Evolutionary conservation across 371 early-diverging fungal genomes (phyloP), one percentile per base, ranked within the genome.

Genomic region (Mortierella sp.): DNA sequence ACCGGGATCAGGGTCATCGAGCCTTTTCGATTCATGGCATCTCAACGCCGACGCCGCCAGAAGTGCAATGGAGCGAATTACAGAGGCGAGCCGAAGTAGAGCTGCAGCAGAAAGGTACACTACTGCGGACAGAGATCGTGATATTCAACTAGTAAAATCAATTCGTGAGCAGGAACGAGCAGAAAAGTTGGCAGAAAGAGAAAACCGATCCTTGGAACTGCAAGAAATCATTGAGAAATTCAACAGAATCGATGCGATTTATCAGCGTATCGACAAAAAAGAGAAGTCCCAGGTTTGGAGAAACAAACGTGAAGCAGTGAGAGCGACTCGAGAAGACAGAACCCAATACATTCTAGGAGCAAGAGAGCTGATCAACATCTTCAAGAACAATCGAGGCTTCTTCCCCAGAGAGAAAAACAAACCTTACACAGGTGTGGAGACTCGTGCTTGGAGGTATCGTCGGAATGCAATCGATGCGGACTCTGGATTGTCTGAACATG

Each of bases 301-400:
- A 32, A 70, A n/a, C 62, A 80, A 64, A 53, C 60, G 59, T 0
- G 81, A 80, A 32, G 81, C 81, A 2, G 75, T 80, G 32, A 37
- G 53, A 15, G 43, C 35, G 28, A 80, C 81, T 28, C 75, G 81
- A 23, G 64, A 70, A 34, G 81, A 86, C 9, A 64, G 87, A 47
- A 83, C 84, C 22, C 88, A 89, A 49, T 91, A 86, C 64, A 84
- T 89, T 45, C 83, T 85, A 61, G 78, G 68, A 7, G 89, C 88
- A 0, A 83, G 86, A 56, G 83, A 83, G 7, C 74, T 84, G 22
- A 90, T 83, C 70, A 77, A 78, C 9, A 85, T 83, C 74, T 93
- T 88, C 83, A 78, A 67, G 60, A 75, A 68, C 17, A 88, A 88
- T 26, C 76, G 77, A 40, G 86, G 84, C 8, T 92, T 94, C 66